phyloP scores from a whole-genome alignment of 129 eudicot genomes.

The Centella asiatica region DNA sequence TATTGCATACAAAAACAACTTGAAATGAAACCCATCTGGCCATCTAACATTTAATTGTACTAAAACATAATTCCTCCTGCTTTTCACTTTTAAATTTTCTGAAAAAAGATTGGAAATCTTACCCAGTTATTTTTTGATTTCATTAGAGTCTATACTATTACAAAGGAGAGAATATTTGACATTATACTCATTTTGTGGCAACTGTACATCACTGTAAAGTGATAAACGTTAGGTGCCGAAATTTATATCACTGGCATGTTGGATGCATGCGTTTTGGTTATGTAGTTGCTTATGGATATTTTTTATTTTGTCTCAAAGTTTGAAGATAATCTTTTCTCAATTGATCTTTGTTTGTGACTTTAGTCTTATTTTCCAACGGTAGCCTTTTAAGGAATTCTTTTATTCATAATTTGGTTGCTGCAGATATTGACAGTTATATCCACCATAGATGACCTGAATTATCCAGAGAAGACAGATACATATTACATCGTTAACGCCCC shows the following conservation, averaged over 20 bases:
- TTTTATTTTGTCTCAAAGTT: too few species aligned
- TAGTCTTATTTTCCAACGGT: too few species aligned
- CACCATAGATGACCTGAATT: conserved; percentile 89
- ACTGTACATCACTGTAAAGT: too few species aligned
- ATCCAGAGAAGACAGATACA: conserved; percentile 97
- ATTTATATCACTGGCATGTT: too few species aligned
- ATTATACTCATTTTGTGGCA: too few species aligned
- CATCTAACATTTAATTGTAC: not conserved
- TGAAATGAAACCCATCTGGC: not conserved
- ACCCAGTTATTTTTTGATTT: not conserved
- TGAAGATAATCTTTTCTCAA: not conserved
- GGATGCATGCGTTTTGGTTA: too few species aligned
- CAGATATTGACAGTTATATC: conserved; percentile 88
- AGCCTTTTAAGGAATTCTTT: not conserved
- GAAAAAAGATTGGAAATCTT: not conserved
- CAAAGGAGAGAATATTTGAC: not conserved
- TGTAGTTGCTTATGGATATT: too few species aligned
- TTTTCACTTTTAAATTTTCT: not conserved
- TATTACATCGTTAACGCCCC: conserved; percentile 94
- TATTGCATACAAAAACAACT: conserved; percentile 6
- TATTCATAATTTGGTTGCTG: conserved; percentile 9
- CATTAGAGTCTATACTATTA: too few species aligned
- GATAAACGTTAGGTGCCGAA: too few species aligned
- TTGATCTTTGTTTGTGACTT: not conserved
- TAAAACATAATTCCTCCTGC: not conserved